Percentiles rank a stretch among this genome's conserved stretches.
Conservation (phyloP, 371 early-diverging fungal species). For the Apophysomyces sp. region DNA sequence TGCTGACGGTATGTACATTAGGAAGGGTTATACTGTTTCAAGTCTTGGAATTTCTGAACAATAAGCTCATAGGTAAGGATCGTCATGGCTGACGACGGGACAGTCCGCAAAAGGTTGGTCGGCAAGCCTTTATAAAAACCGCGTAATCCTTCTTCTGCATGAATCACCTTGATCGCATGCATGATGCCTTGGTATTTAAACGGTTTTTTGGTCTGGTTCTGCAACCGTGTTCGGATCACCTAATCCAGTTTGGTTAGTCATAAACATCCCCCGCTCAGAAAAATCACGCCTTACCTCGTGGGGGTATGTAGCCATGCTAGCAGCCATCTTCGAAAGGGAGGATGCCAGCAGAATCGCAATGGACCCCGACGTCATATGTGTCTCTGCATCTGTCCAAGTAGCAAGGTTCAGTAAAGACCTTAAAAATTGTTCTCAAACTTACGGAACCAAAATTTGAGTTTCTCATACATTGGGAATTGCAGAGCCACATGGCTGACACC, state of each 20-base stretch:
- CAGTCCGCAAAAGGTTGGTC: conserved; percentile 86
- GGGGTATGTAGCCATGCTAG: conserved; percentile 88
- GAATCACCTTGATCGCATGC: conserved; percentile 72
- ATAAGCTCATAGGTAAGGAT: conserved; percentile 83
- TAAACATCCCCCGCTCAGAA: too few species aligned
- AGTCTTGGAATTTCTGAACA: conserved; percentile 35
- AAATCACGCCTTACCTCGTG: conserved; percentile 39
- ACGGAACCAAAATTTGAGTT: conserved; percentile 70
- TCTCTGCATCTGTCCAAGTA: conserved; percentile 14
- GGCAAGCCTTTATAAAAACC: conserved; percentile 90
- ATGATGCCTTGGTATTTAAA: conserved; percentile 78
- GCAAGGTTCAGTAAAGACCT: conserved; percentile 1
- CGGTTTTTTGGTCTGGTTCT: conserved; percentile 75
- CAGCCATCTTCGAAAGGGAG: conserved; percentile 84
- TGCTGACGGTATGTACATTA: neutral
- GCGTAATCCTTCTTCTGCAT: conserved; percentile 72
- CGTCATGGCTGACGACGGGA: conserved; percentile 88
- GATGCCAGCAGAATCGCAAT: conserved; percentile 76
- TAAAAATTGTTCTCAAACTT: conserved; percentile 34
- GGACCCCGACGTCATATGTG: conserved; percentile 29
- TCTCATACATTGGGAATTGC: conserved; percentile 95
- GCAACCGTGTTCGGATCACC: conserved; percentile 87
- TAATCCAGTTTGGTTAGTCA: too few species aligned
- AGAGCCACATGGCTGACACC: conserved; percentile 94
- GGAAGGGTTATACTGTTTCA: conserved; percentile 19